Evolutionary conservation across 2,329 filamentous ascomycete genomes (phyloP).

Genomic region (Alternaria ventricosa): DNA sequence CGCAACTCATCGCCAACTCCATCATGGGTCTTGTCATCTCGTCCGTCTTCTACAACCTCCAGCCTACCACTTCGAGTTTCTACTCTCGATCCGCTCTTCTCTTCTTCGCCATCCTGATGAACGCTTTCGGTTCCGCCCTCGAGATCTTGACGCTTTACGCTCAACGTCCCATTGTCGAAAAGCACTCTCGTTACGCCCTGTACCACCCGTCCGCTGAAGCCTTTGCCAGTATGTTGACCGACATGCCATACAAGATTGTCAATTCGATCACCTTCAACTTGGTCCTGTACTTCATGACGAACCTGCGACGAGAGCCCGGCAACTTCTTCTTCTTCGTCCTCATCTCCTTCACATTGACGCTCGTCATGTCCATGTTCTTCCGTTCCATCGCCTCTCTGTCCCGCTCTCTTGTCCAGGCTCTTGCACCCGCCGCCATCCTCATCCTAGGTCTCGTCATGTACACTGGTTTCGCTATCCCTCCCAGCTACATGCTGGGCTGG

Average conservation of each 20-base stretch:
- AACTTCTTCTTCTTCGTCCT: conserved; percentile 87
- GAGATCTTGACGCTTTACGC: conserved; percentile 88
- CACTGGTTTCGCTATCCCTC: conserved; percentile 69
- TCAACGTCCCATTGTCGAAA: conserved; percentile 90
- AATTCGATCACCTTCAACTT: conserved; percentile 81
- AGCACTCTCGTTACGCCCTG: conserved; percentile 83
- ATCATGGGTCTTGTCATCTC: conserved; percentile 79
- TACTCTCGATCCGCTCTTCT: conserved; percentile 79
- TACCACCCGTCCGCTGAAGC: conserved; percentile 91
- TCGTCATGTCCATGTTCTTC: conserved; percentile 88
- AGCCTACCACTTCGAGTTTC: conserved; percentile 71
- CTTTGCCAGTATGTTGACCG: conserved; percentile 83
- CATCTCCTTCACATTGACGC: conserved; percentile 73
- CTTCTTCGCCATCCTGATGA: conserved; percentile 88
- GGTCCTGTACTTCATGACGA: conserved; percentile 85
- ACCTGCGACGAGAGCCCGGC: conserved; percentile 74
- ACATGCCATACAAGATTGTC: conserved; percentile 81
- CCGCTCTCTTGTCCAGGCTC: conserved; percentile 66
- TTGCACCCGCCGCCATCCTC: conserved; percentile 63
- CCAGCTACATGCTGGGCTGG: conserved; percentile 75
- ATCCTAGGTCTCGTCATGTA: conserved; percentile 71
- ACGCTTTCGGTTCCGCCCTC: conserved; percentile 80
- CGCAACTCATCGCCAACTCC: conserved; percentile 73
- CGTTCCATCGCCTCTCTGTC: conserved; percentile 79
- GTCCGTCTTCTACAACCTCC: conserved; percentile 81